Evolutionary conservation across 2,329 filamentous ascomycete species (phyloP), one percentile per base, ranked within the genome.

Genomic region (Aspergillus aculeatinus): DNA sequence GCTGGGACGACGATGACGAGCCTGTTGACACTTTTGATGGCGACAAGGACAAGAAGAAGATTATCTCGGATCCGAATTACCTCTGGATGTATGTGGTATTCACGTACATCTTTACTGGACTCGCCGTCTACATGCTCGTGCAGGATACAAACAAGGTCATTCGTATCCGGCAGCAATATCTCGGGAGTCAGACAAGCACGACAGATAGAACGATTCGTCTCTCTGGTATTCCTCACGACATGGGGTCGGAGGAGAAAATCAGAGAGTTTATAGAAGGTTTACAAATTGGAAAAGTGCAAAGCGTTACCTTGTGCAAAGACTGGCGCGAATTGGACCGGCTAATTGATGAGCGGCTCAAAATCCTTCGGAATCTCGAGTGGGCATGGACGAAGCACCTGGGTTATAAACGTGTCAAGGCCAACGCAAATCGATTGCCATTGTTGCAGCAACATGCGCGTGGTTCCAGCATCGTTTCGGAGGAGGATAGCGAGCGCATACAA

Each of bases 31-130:
- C 55, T 42, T 42, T 63, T 19, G 72, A 75, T 51, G 76, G 51
- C 2, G 65, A 67, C 21, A 68, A 71, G 47, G 60, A 68, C 16
- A 71, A 76, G 59, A 73, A 75, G 31, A 71, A 76, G 51, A 60
- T 70, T 12, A 70, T 71, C 10, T 65, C 68, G 0, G 74, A 78
- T 35, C 73, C 73, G 9, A 72, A 81, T 59, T 96, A 93, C 68
- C 79, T 97, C 1, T 97, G 94, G 92, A 90, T 94, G 70, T 97
- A 98, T 71, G 85, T 96, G 14, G 82, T 90, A n/a, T 99, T 99
- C 69, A 91, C 92, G 1, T 99, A 97, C 79, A 83, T 98, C 54
- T 99, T 98, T 75, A 94, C 89, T 5, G 86, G 81, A 1, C 78
- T 98, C 48, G 90, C 91, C 0, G 80, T 97, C 12, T 96, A 93